These are phyloP conservation scores for Antarctomyces pellizariae DNA, from an alignment of 495 filamentous ascomycete species.

Conservation along the genomic window DNA sequence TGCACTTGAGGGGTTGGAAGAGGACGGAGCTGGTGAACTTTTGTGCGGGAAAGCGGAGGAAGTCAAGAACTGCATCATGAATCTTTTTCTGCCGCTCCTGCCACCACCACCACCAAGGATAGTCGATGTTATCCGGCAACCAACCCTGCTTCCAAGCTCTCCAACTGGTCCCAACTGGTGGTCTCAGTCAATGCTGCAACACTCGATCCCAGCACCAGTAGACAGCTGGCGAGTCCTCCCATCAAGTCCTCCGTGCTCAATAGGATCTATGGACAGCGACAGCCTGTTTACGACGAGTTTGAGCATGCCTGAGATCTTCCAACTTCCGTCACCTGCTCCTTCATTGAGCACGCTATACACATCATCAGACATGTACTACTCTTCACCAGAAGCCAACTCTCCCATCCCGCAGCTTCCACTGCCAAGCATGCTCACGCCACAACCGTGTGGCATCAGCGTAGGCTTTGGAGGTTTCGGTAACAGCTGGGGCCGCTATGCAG, in stretches of 20 bases:
- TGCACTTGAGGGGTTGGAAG: constrained; percentile 86
- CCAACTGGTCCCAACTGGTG: constrained; percentile 61
- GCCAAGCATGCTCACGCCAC: constrained; percentile 66
- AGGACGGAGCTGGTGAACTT: constrained; percentile 88
- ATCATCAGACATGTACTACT: constrained; percentile 38
- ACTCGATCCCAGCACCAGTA: constrained; percentile 39
- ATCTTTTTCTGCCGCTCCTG: constrained; percentile 67
- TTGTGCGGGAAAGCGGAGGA: constrained; percentile 82
- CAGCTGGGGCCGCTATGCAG: constrained; percentile 43
- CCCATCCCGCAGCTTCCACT: constrained; percentile 61
- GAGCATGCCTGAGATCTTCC: constrained; percentile 41
- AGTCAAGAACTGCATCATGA: constrained; percentile 70
- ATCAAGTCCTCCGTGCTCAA: constrained; percentile 60
- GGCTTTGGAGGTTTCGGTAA: constrained; percentile 48
- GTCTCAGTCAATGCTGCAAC: constrained; percentile 30
- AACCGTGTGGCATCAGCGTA: constrained; percentile 56
- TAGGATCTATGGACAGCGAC: constrained; percentile 44
- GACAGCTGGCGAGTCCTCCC: constrained; percentile 88
- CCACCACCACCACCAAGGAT: constrained; percentile 86
- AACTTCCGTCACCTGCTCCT: constrained; percentile 44
- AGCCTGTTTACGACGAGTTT: constrained; percentile 64
- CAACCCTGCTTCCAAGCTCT: constrained; percentile 70
- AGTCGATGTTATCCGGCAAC: constrained; percentile 73
- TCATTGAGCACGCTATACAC: constrained; percentile 63
- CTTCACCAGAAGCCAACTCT: constrained; percentile 34